Evolutionary conservation across 1,284 basidiomycete genomes (phyloP).

Genomic region (Heterobasidion irregulare): DNA sequence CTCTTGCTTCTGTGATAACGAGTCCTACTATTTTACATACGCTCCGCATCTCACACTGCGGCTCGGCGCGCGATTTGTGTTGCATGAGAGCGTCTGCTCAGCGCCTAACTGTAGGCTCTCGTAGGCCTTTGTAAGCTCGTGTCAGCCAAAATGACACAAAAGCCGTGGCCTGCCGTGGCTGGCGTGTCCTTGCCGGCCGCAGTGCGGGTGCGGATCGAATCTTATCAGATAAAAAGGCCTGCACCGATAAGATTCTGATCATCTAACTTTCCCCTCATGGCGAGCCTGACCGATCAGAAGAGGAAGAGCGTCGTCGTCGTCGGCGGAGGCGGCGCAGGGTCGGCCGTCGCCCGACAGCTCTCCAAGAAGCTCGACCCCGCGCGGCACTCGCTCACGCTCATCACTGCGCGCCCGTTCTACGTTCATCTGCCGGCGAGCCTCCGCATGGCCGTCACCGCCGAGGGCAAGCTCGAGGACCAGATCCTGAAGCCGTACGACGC

Average conservation of each 20-base stretch:
- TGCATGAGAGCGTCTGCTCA: no score
- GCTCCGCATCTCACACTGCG: no score
- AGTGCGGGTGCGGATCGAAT: neutral
- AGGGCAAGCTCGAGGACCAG: constrained; percentile 22
- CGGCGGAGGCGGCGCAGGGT: constrained; percentile 25
- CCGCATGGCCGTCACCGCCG: constrained; percentile 22
- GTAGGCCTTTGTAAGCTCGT: no score
- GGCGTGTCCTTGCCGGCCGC: no score
- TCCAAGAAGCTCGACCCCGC: constrained; percentile 21
- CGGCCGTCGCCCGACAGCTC: constrained; percentile 17
- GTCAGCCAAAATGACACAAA: no score
- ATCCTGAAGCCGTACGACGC: constrained; percentile 30
- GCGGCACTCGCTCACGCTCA: constrained; percentile 23
- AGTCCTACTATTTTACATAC: no score
- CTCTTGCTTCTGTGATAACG: no score
- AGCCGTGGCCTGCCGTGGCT: no score
- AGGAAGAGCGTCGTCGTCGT: constrained; percentile 25
- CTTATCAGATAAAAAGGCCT: neutral
- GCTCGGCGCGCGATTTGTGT: no score
- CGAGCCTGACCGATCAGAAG: neutral
- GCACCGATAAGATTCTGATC: no score
- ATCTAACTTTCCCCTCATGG: no score
- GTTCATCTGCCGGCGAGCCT: constrained; percentile 22
- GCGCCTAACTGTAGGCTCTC: no score
- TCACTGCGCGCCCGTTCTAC: constrained; percentile 23